Evolutionary conservation across 2,329 filamentous ascomycete species (phyloP).

Genomic region (Lizonia empirigonia): DNA sequence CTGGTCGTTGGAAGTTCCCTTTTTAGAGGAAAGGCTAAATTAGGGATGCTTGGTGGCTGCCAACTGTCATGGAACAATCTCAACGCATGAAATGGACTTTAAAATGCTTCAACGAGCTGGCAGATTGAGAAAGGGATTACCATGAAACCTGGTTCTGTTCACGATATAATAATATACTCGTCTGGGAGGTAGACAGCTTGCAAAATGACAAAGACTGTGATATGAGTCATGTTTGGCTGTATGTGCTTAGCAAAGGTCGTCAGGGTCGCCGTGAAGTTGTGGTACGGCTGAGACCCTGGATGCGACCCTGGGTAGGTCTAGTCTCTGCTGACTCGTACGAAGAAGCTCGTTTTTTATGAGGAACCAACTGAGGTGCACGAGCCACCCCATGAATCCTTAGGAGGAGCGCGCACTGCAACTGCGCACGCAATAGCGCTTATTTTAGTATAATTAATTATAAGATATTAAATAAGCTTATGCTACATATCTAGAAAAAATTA

Average conservation of each 20-base stretch:
- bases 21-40: too few species aligned
- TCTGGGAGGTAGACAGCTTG: background rate
- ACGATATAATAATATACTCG: background rate
- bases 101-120: too few species aligned
- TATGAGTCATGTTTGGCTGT: background rate
- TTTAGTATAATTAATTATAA: too few species aligned
- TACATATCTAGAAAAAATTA: too few species aligned
- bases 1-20: too few species aligned
- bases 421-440: too few species aligned
- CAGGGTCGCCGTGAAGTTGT: slow-evolving; percentile 4
- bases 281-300: slow-evolving; percentile 6
- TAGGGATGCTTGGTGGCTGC: too few species aligned
- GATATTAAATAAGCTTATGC: too few species aligned
- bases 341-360: background rate
- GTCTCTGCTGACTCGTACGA: background rate
- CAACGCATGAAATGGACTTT: background rate
- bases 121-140: background rate
- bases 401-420: too few species aligned
- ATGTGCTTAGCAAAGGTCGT: background rate
- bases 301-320: background rate
- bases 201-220: background rate
- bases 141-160: background rate
- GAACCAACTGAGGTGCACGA: too few species aligned
- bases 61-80: background rate
- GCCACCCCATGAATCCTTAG: too few species aligned